Evolutionary conservation across 768 basidiomycete species (phyloP).

Genomic region (Podaxis sp.): DNA sequence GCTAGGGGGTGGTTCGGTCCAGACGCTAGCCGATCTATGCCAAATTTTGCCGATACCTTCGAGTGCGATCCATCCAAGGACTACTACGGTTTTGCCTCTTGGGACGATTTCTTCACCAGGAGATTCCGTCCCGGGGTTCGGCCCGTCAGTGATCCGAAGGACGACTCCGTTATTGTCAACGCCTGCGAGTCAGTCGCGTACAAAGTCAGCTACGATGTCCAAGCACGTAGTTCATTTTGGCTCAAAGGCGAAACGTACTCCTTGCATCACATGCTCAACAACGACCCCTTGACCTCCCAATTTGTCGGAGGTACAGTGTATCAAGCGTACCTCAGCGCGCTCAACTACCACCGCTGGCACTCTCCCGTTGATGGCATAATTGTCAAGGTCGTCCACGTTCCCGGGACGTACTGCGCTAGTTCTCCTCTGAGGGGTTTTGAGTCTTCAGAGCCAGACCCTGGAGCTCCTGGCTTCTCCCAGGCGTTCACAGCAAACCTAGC

Average conservation of each 20-base stretch:
- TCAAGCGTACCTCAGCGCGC: slow-evolving; percentile 58
- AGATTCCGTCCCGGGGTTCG: slow-evolving; percentile 40
- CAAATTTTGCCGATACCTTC: slow-evolving; percentile 37
- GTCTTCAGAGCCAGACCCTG: slow-evolving; percentile 17
- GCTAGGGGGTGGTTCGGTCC: slow-evolving; percentile 44
- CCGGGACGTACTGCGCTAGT: slow-evolving; percentile 51
- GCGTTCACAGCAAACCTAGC: slow-evolving; percentile 46
- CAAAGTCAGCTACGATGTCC: slow-evolving; percentile 37
- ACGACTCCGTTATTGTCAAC: slow-evolving; percentile 38
- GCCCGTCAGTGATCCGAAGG: slow-evolving; percentile 30
- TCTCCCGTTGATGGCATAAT: slow-evolving; percentile 51
- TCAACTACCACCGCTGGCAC: slow-evolving; percentile 67
- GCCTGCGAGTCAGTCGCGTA: slow-evolving; percentile 60
- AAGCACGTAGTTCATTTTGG: slow-evolving; percentile 53
- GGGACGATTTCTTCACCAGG: slow-evolving; percentile 59
- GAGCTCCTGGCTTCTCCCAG: slow-evolving; percentile 28
- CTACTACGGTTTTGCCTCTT: slow-evolving; percentile 47
- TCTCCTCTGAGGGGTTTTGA: slow-evolving; percentile 24
- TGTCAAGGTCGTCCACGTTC: slow-evolving; percentile 39
- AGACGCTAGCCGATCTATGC: slow-evolving; percentile 26
- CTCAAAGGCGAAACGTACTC: slow-evolving; percentile 64
- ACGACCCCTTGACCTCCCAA: slow-evolving; percentile 36
- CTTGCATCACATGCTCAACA: slow-evolving; percentile 52
- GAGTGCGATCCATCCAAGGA: slow-evolving; percentile 36
- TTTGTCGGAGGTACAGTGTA: slow-evolving; percentile 54